Conservation (phyloP, 2,329 filamentous ascomycete species). For the Penicillium sp. region DNA sequence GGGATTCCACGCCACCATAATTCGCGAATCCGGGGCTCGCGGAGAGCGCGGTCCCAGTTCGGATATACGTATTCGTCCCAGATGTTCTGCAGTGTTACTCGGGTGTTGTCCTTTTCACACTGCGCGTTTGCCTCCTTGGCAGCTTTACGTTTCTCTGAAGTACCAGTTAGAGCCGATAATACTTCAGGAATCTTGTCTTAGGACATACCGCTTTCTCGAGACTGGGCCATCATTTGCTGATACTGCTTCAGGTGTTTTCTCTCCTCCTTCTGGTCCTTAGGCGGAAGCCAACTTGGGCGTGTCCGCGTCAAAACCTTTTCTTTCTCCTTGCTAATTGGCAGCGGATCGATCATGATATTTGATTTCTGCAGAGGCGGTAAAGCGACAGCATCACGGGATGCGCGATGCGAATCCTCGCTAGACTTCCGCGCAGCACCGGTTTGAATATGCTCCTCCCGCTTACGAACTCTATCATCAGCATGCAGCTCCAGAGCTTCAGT, state of each 20-base stretch:
- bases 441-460: slow-evolving; percentile 42
- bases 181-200: not conserved
- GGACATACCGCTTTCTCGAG: slow-evolving; percentile 48
- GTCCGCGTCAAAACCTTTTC: slow-evolving; percentile 57
- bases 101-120: slow-evolving; percentile 45
- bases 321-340: slow-evolving; percentile 59
- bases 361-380: slow-evolving; percentile 55
- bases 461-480: slow-evolving; percentile 42
- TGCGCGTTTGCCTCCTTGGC: slow-evolving; percentile 41
- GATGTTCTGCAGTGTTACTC: slow-evolving; percentile 49
- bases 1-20: slow-evolving; percentile 59
- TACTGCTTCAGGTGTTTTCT: slow-evolving; percentile 71
- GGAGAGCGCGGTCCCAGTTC: slow-evolving; percentile 50
- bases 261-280: slow-evolving; percentile 77
- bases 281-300: slow-evolving; percentile 59
- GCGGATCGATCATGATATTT: slow-evolving; percentile 57
- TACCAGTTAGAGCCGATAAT: not conserved
- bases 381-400: slow-evolving; percentile 37
- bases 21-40: slow-evolving; percentile 49
- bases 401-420: slow-evolving; percentile 33
- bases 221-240: slow-evolving; percentile 57
- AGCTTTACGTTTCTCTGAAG: slow-evolving; percentile 43
- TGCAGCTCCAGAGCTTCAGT: slow-evolving; percentile 53
- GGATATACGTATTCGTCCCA: slow-evolving; percentile 56
- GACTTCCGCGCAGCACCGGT: slow-evolving; percentile 35